Percentiles rank a stretch among this genome's conserved stretches.
These are phyloP conservation scores for Penicillium steckii DNA, from an alignment of 495 filamentous ascomycete genomes.

Conservation along the genomic window DNA sequence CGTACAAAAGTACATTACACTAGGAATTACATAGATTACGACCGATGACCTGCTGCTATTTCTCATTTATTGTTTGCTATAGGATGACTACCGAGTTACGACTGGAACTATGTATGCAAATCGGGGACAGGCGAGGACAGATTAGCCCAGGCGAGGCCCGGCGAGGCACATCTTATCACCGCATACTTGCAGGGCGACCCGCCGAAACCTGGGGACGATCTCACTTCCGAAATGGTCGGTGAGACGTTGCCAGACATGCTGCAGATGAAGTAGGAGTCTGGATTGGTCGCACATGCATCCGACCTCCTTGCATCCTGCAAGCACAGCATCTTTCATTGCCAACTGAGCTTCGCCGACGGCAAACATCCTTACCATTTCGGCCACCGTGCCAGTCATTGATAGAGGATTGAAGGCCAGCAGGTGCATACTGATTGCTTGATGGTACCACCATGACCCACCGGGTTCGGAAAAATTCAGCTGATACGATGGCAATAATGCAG, in stretches of 20 bases:
- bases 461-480: neutral
- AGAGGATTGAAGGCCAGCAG: neutral
- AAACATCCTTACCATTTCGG: neutral
- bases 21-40: too few species aligned
- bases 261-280: constrained; percentile 3
- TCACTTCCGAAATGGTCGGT: constrained; percentile 8
- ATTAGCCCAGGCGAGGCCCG: neutral
- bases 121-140: neutral
- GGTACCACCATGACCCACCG: constrained; percentile 3
- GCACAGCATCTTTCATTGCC: neutral
- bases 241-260: constrained; percentile 7
- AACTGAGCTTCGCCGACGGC: constrained; percentile 7
- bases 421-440: neutral
- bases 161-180: constrained; percentile 1
- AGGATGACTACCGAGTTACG: too few species aligned
- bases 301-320: constrained; percentile 9
- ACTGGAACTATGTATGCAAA: too few species aligned
- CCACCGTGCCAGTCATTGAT: neutral
- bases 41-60: neutral
- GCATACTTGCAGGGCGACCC: constrained; percentile 3
- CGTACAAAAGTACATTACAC: too few species aligned
- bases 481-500: constrained; percentile 9
- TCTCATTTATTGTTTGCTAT: too few species aligned
- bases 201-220: constrained; percentile 8
- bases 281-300: neutral